Evolutionary conservation across 2,329 filamentous ascomycete species (phyloP).

Genomic region (Dothidotthia symphoricarpi): DNA sequence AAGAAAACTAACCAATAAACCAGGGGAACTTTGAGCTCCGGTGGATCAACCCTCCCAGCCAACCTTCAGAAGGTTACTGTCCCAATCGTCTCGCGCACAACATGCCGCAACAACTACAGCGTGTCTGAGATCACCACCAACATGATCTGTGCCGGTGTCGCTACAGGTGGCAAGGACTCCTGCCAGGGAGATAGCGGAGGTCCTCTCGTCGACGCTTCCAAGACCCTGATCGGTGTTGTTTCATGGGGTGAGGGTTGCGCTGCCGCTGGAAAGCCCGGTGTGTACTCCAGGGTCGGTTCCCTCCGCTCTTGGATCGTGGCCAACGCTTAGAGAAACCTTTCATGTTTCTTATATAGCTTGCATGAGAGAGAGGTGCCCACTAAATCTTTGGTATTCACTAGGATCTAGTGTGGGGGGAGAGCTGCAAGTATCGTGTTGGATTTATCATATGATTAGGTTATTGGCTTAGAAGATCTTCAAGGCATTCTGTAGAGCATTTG

Average conservation of each 20-base stretch:
- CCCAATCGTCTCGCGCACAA: slow-evolving; percentile 26
- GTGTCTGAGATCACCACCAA: slow-evolving; percentile 18
- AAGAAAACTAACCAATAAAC: background rate
- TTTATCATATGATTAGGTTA: too few species aligned
- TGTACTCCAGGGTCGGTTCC: slow-evolving; percentile 22
- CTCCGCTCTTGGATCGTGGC: slow-evolving; percentile 19
- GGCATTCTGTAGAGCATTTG: too few species aligned
- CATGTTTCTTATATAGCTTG: too few species aligned
- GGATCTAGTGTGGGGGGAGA: too few species aligned
- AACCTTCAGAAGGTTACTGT: slow-evolving; percentile 30
- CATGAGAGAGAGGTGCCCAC: too few species aligned
- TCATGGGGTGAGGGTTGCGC: slow-evolving; percentile 32
- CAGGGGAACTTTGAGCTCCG: slow-evolving; percentile 18
- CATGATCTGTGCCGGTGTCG: slow-evolving; percentile 31
- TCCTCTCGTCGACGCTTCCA: slow-evolving; percentile 20
- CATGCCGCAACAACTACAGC: slow-evolving; percentile 22
- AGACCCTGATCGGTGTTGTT: slow-evolving; percentile 17
- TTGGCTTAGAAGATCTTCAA: too few species aligned
- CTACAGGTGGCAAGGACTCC: slow-evolving; percentile 31
- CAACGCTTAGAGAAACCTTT: too few species aligned
- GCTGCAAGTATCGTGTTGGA: too few species aligned
- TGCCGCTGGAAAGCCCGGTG: slow-evolving; percentile 21
- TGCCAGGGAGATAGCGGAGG: slow-evolving; percentile 37
- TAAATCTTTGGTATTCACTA: too few species aligned
- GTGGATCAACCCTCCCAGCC: slow-evolving; percentile 10